Conservation (phyloP, 805 yeast species). For the Yamadazyma kitorensis region DNA sequence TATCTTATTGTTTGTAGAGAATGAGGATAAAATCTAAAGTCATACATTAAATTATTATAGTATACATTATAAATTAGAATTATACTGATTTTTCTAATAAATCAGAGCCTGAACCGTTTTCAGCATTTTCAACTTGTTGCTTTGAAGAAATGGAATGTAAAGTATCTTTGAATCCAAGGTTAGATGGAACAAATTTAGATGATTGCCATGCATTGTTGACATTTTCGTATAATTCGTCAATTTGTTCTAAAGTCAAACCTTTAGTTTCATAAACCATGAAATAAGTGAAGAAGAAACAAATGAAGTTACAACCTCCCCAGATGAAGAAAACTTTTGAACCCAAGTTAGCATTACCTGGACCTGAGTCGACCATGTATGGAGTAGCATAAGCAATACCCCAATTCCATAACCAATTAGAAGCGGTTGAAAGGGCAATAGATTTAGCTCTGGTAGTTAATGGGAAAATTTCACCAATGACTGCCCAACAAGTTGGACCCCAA, state of each 20-base stretch:
- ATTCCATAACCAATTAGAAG: conserved; percentile 42
- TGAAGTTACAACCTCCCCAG: conserved; percentile 40
- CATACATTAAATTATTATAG: too few relatives aligned
- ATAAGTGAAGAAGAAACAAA: conserved; percentile 33
- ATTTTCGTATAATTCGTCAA: conserved; percentile 37
- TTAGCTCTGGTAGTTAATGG: conserved; percentile 38
- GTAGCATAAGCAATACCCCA: conserved; percentile 41
- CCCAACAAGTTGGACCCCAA: conserved; percentile 43
- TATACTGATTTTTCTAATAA: not conserved
- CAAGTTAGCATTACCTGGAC: conserved; percentile 37
- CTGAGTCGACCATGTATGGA: conserved; percentile 40
- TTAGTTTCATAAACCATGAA: conserved; percentile 37
- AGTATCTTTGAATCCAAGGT: conserved; percentile 7
- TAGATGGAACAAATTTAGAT: conserved; percentile 21
- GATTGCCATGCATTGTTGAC: conserved; percentile 35
- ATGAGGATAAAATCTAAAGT: too few relatives aligned
- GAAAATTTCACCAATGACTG: conserved; percentile 34
- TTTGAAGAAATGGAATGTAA: conserved; percentile 1
- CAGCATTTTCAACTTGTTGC: conserved; percentile 3
- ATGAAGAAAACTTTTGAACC: conserved; percentile 41
- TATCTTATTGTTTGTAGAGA: too few relatives aligned
- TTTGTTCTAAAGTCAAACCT: conserved; percentile 41
- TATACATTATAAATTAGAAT: too few relatives aligned
- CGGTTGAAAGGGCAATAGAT: conserved; percentile 37
- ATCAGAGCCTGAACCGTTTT: conserved; percentile 1